Base-by-base conservation (phyloP, 768 basidiomycete genomes). In the Boletus vinaceobasis region DNA sequence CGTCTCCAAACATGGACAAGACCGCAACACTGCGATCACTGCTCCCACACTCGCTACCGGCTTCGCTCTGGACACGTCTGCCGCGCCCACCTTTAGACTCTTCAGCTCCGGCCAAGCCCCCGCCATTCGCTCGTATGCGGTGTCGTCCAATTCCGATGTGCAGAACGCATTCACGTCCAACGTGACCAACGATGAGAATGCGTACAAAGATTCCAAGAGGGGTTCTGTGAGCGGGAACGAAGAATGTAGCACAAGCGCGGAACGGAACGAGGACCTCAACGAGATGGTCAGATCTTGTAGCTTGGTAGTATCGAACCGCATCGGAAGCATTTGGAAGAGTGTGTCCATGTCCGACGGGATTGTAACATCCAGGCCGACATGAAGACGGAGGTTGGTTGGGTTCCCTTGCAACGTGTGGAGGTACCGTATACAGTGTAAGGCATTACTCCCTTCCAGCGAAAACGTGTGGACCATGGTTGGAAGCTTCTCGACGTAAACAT, bases 131-230 rank as follows among this genome's bases (percentile, higher is more conserved):
- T 15, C 42, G 26, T 56, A 64, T 0, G 50, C 55, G 19, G 42
- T 43, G 19, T 64, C 63, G 39, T 59, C 50, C 43, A 64, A 23
- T 4, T 26, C 31, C 5, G 44, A 43, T 0, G 57, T 31, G 14
- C 57, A 48, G 29, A 64, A 64, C n/a, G 27, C n/a, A 36, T 45
- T 31, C n/a, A 64, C 13, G 31, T 64, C 46, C 14, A 64, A 44
- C 5, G 19, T 26, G 8, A 36, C 46, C 4, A 64, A 19, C 1
- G 47, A 48, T 6, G 52, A 50, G 48, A 64, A 59, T 1, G 33
- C 39, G 23, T 53, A 43, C 15, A 64, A 27, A 7, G 52, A 43
- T 21, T n/a, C n/a, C 21, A 64, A 11, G 31, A 50, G n/a, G 5
- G 32, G 4, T 14, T 46, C 40, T 4, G 47, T 43, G 26, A 63